These are phyloP conservation scores for Ustanciosporium gigantosporum DNA, from an alignment of 1,284 basidiomycete genomes.

Conservation along the genomic window DNA sequence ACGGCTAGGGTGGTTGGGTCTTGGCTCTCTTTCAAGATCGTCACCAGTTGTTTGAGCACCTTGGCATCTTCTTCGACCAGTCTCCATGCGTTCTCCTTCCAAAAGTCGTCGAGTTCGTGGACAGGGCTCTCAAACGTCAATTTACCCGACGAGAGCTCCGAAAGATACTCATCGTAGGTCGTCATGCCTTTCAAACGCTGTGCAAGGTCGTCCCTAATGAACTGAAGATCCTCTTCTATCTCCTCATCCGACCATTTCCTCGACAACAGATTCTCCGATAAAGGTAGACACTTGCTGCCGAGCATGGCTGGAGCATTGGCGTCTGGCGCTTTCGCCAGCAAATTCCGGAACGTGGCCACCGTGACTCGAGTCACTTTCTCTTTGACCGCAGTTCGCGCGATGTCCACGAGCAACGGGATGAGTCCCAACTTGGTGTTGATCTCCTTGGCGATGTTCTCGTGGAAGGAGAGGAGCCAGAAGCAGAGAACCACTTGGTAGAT, in stretches of 20 bases:
- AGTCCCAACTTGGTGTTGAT: constrained; percentile 90
- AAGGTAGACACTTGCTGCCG: constrained; percentile 81
- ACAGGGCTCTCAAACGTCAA: constrained; percentile 86
- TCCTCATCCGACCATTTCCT: constrained; percentile 91
- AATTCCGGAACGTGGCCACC: constrained; percentile 82
- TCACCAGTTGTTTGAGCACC: constrained; percentile 85
- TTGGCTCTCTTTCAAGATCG: constrained; percentile 52
- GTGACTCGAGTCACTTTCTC: constrained; percentile 97
- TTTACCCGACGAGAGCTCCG: constrained; percentile 85
- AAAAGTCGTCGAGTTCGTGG: constrained; percentile 94
- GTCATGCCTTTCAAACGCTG: constrained; percentile 83
- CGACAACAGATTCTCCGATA: constrained; percentile 77
- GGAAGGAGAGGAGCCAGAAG: constrained; percentile 91
- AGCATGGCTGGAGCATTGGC: constrained; percentile 90
- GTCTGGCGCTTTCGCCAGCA: constrained; percentile 77
- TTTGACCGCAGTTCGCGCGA: constrained; percentile 88
- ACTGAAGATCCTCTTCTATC: constrained; percentile 85
- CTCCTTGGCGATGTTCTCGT: constrained; percentile 78
- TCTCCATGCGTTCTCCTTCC: constrained; percentile 88
- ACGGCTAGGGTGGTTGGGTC: constrained; percentile 50
- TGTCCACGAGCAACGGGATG: constrained; percentile 80
- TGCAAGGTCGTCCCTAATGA: constrained; percentile 78
- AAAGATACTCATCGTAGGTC: constrained; percentile 93
- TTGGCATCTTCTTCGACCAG: constrained; percentile 90
- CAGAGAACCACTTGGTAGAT: constrained; percentile 90